Conservation (phyloP, 176 grass and related monocot species). For the Carex myosuroides region DNA sequence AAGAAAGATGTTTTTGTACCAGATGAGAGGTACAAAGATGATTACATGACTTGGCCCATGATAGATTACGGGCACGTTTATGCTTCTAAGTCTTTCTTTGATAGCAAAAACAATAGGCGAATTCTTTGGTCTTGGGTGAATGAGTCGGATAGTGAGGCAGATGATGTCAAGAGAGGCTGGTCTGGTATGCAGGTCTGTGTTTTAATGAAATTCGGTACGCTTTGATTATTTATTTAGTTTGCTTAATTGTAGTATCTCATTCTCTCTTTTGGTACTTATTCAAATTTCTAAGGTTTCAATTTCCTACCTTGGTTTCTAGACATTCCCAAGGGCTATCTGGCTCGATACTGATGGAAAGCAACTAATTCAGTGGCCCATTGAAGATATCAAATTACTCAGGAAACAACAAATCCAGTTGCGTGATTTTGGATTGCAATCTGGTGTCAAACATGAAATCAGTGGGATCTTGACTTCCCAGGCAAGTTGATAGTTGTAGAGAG, state of each 20-base stretch:
- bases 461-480: slow-evolving; percentile 39
- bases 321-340: slow-evolving; percentile 59
- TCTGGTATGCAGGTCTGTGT: slow-evolving; percentile 49
- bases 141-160: slow-evolving; percentile 47
- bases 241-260: neutral
- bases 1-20: slow-evolving; percentile 31
- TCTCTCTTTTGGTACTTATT: neutral
- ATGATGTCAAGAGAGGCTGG: slow-evolving; percentile 53
- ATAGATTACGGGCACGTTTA: slow-evolving; percentile 64
- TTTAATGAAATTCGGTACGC: neutral
- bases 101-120: slow-evolving; percentile 35
- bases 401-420: slow-evolving; percentile 26
- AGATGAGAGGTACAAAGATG: slow-evolving; percentile 23
- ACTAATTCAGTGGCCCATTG: slow-evolving; percentile 61
- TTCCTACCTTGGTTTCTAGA: slow-evolving; percentile 18
- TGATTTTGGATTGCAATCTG: slow-evolving; percentile 25
- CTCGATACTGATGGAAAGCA: slow-evolving; percentile 54
- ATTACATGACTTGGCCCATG: slow-evolving; percentile 38
- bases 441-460: slow-evolving; percentile 41
- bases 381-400: slow-evolving; percentile 69
- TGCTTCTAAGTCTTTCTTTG: slow-evolving; percentile 77
- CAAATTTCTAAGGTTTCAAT: neutral
- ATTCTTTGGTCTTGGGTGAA: slow-evolving; percentile 62
- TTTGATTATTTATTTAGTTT: neutral
- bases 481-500: neutral